Evolutionary conservation across 768 basidiomycete genomes (phyloP).

Genomic region (Kwoniella dejecticola): DNA sequence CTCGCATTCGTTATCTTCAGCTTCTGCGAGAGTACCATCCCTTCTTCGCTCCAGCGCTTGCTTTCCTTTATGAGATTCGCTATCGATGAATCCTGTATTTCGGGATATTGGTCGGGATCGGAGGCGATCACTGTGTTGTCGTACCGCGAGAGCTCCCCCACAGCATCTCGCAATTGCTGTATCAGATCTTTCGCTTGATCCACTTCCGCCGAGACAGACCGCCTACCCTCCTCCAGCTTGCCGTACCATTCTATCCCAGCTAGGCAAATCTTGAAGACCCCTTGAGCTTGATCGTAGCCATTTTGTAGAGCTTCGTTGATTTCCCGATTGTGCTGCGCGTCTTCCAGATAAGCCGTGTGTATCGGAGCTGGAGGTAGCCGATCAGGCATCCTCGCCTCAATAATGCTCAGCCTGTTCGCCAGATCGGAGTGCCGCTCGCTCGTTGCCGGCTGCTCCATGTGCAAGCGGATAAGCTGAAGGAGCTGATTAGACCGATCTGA

Average conservation of each 20-base stretch:
- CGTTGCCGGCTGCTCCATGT: conserved; percentile 19
- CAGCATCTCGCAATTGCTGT: not conserved
- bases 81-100: too few relatives aligned
- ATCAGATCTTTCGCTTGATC: not conserved
- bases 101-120: too few relatives aligned
- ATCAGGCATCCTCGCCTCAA: conserved; percentile 12
- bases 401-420: not conserved
- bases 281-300: not conserved
- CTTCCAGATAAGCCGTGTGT: conserved; percentile 29
- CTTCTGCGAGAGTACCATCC: not conserved
- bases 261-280: not conserved
- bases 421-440: conserved; percentile 21
- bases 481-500: conserved; percentile 5
- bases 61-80: not conserved
- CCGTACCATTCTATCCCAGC: conserved; percentile 25
- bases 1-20: not conserved
- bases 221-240: not conserved
- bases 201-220: not conserved
- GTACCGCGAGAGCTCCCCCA: not conserved
- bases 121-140: too few relatives aligned
- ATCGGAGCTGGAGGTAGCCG: conserved; percentile 16
- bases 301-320: conserved; percentile 5
- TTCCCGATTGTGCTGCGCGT: conserved; percentile 11
- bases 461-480: not conserved
- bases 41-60: not conserved